Evolutionary conservation across 2,329 filamentous ascomycete species (phyloP).

Genomic region (Cytospora paraplurivora): DNA sequence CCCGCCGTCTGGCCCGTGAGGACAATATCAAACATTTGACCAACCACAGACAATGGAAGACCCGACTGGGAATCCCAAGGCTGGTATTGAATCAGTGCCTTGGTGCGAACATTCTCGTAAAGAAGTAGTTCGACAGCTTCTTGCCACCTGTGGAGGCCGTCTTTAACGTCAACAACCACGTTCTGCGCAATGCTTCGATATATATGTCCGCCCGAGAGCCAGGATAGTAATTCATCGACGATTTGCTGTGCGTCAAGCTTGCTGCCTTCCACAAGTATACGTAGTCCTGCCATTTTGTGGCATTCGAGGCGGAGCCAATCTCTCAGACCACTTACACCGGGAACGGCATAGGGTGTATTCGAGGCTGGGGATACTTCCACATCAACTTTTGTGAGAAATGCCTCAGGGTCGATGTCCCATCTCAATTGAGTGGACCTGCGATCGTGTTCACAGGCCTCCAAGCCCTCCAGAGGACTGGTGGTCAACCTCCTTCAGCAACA

Average conservation of each 20-base stretch:
- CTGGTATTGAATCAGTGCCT: background rate
- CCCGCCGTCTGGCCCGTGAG: no score
- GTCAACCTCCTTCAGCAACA: background rate
- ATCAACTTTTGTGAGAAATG: no score
- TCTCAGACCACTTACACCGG: no score
- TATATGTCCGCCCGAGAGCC: background rate
- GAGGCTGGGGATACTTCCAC: no score
- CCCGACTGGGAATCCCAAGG: no score
- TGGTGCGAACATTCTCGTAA: no score
- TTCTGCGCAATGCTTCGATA: background rate
- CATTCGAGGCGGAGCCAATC: slow-evolving; percentile 8
- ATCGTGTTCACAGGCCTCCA: no score
- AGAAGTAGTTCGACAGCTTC: no score
- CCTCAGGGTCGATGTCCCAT: background rate
- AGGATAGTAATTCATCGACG: background rate
- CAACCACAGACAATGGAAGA: no score
- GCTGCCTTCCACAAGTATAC: background rate
- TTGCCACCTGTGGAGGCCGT: background rate
- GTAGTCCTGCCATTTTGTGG: background rate
- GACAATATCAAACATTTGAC: no score
- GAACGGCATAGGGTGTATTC: no score
- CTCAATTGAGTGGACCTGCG: background rate
- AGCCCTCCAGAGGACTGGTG: no score
- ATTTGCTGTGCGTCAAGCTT: background rate
- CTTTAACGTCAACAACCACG: background rate